Evolutionary conservation across 352 stramenopile genomes (phyloP).

Genomic region (Phytophthora fragariae): DNA sequence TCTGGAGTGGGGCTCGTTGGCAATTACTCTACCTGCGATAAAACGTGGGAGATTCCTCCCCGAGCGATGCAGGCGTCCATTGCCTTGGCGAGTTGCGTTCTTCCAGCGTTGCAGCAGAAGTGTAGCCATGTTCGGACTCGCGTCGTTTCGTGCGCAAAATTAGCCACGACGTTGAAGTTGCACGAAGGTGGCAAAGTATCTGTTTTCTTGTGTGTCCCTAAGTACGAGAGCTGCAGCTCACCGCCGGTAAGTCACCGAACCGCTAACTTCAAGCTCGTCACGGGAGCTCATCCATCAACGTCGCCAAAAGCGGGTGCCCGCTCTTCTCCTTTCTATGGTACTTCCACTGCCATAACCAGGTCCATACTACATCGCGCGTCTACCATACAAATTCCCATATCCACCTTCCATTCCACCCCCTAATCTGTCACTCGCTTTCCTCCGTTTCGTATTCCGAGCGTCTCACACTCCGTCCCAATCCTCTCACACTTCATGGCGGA

Average conservation of each 20-base stretch:
- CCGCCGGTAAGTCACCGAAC: no score
- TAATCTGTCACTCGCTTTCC: neutral
- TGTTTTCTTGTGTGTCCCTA: no score
- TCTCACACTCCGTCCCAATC: neutral
- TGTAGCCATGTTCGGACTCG: constrained; percentile 29
- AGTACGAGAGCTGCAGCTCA: no score
- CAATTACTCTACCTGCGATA: constrained; percentile 58
- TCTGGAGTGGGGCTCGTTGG: neutral
- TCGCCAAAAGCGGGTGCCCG: neutral
- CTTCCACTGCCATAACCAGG: neutral
- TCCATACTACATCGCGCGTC: neutral
- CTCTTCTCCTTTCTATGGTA: neutral
- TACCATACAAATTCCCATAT: neutral
- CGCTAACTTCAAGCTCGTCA: neutral
- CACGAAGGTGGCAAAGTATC: neutral
- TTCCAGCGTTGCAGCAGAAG: constrained; percentile 3
- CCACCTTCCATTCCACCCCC: no score
- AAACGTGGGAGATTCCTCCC: constrained; percentile 80
- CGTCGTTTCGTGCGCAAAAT: constrained; percentile 41
- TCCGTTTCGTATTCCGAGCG: neutral
- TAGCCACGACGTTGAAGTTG: constrained; percentile 18
- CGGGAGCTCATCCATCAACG: neutral
- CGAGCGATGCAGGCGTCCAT: constrained; percentile 84
- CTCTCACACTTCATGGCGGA: neutral
- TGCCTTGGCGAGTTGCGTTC: neutral